phyloP scores from a whole-genome alignment of 202 grass and related monocot species.

The Digitaria exilis region DNA sequence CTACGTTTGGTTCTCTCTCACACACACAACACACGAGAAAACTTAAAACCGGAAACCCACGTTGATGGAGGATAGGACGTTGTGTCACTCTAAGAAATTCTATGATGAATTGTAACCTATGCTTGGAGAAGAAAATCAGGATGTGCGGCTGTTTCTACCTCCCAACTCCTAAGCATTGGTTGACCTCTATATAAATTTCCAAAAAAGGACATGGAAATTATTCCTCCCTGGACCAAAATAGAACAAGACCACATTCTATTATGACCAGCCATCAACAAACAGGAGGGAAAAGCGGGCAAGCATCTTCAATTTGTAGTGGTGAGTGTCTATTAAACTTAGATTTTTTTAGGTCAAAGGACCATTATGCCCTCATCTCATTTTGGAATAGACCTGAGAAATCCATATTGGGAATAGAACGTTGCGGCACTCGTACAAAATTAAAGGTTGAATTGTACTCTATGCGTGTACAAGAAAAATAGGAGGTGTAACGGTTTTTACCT shows the following conservation, averaged over 20 bases:
- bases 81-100: background rate
- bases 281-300: background rate
- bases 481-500: background rate
- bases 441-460: background rate
- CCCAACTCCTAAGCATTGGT: no score
- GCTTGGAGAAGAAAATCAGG: background rate
- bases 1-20: no score
- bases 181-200: background rate
- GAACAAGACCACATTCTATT: background rate
- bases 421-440: background rate
- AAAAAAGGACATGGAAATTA: background rate
- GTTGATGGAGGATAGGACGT: background rate
- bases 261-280: background rate
- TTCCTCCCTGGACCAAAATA: background rate
- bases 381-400: background rate
- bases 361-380: no score
- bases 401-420: background rate
- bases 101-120: background rate
- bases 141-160: background rate
- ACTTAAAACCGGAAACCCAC: background rate
- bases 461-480: background rate
- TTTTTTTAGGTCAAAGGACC: no score
- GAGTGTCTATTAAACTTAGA: no score
- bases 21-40: no score
- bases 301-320: no score